Evolutionary conservation across 2,329 filamentous ascomycete genomes (phyloP).

Genomic region (Aspergillus novoparasiticus): DNA sequence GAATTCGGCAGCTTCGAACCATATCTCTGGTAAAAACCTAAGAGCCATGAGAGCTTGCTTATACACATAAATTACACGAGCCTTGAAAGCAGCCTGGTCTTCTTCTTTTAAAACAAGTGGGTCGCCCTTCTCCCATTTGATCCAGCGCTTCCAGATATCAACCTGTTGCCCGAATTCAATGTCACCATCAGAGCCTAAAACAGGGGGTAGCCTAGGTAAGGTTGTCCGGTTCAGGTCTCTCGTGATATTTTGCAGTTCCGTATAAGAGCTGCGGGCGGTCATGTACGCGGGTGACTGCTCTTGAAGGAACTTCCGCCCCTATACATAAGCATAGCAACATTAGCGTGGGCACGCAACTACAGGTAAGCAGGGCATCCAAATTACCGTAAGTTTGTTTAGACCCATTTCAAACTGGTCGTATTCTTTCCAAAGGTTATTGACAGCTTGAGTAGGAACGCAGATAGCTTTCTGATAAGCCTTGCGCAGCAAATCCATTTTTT

Average conservation of each 20-base stretch:
- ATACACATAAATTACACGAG: conserved; percentile 85
- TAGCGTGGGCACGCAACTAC: conserved; percentile 5
- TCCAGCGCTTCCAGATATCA: conserved; percentile 89
- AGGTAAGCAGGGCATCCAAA: not conserved
- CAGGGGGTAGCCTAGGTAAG: conserved; percentile 78
- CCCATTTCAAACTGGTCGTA: conserved; percentile 96
- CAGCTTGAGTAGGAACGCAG: conserved; percentile 78
- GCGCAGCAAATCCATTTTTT: conserved; percentile 93
- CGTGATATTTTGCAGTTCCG: conserved; percentile 86
- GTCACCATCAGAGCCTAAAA: conserved; percentile 82
- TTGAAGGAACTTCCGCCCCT: conserved; percentile 93
- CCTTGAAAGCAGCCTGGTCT: conserved; percentile 72
- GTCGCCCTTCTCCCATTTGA: conserved; percentile 92
- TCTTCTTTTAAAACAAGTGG: conserved; percentile 83
- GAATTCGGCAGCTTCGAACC: conserved; percentile 93
- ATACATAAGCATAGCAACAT: conserved; percentile 9
- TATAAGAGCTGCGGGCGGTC: conserved; percentile 89
- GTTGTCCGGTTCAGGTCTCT: conserved; percentile 74
- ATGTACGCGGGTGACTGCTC: conserved; percentile 93
- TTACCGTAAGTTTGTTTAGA: conserved; percentile 85
- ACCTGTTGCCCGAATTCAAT: conserved; percentile 83
- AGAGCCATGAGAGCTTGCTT: conserved; percentile 92
- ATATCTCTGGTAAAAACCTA: conserved; percentile 92
- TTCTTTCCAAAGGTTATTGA: conserved; percentile 91
- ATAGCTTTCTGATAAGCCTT: conserved; percentile 93